Conservation (phyloP, 2,329 filamentous ascomycete genomes). For the Tolypocladium sp. region DNA sequence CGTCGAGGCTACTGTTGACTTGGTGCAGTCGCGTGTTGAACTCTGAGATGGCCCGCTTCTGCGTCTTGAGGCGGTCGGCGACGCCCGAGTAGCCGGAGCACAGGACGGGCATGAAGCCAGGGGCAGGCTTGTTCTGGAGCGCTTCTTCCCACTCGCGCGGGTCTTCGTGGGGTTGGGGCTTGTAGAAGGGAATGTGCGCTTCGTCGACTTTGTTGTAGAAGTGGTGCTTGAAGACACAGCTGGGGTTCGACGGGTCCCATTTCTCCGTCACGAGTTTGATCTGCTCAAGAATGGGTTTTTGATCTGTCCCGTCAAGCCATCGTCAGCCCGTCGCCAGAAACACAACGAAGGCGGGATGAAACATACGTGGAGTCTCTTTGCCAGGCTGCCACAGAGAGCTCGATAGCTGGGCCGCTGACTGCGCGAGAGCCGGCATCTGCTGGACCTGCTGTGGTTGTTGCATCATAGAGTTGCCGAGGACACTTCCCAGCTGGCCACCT, state of each 20-base stretch:
- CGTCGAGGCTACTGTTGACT: slow-evolving; percentile 65
- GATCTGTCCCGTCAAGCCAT: slow-evolving; percentile 23
- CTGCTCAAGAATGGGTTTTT: slow-evolving; percentile 68
- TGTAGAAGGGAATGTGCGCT: slow-evolving; percentile 66
- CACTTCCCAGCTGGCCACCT: slow-evolving; percentile 26
- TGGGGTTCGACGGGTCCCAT: slow-evolving; percentile 61
- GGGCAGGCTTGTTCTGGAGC: slow-evolving; percentile 66
- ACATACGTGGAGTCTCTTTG: slow-evolving; percentile 39
- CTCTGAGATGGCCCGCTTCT: slow-evolving; percentile 58
- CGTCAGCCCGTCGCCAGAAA: slow-evolving; percentile 1
- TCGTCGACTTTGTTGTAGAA: slow-evolving; percentile 81
- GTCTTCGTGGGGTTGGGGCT: slow-evolving; percentile 61
- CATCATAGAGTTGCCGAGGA: slow-evolving; percentile 19
- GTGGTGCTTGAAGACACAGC: slow-evolving; percentile 72
- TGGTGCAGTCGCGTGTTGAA: slow-evolving; percentile 68
- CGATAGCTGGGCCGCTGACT: slow-evolving; percentile 36
- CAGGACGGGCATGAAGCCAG: slow-evolving; percentile 68
- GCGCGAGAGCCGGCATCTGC: slow-evolving; percentile 32
- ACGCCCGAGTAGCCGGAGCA: slow-evolving; percentile 66
- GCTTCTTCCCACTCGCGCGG: slow-evolving; percentile 78
- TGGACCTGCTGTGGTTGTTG: slow-evolving; percentile 29
- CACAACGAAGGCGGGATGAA: neutral
- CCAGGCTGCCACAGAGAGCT: slow-evolving; percentile 45
- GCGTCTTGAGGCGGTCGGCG: slow-evolving; percentile 61
- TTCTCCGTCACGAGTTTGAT: slow-evolving; percentile 62